A percentile compares a stretch with the other conserved stretches of the same genome.
These are phyloP conservation scores for Mycena amicta DNA, from an alignment of 768 basidiomycete species.

Conservation along the genomic window DNA sequence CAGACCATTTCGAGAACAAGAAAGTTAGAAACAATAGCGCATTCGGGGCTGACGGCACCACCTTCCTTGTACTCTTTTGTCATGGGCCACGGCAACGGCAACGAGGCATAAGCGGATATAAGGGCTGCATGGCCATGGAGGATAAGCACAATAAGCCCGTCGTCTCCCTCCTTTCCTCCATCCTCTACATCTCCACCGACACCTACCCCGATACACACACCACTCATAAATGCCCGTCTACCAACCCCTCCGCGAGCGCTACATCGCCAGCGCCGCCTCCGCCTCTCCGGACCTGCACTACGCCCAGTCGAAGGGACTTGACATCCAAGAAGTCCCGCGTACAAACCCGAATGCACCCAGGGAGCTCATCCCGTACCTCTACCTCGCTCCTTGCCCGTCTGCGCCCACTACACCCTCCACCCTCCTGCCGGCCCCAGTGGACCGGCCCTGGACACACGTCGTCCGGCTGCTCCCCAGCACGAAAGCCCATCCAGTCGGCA, in stretches of 20 bases:
- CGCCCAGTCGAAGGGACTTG: neutral
- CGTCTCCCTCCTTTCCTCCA: too few species aligned
- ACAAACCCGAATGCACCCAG: neutral
- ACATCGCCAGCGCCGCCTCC: neutral
- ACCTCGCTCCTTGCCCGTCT: constrained; percentile 21
- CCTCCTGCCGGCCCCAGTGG: constrained; percentile 34
- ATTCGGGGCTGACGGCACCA: too few species aligned
- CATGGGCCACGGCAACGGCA: too few species aligned
- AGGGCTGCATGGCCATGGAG: too few species aligned
- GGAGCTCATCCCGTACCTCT: constrained; percentile 23
- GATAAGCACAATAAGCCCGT: too few species aligned
- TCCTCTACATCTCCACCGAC: too few species aligned
- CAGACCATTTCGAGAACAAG: too few species aligned
- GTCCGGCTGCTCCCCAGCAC: neutral
- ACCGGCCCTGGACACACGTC: neutral
- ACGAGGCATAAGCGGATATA: too few species aligned
- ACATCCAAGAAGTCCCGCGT: neutral
- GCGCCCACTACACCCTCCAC: constrained; percentile 18
- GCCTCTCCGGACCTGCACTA: neutral
- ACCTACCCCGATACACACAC: too few species aligned
- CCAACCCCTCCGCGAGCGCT: neutral
- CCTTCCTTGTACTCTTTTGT: too few species aligned
- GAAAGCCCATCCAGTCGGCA: neutral
- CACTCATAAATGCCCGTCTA: too few species aligned
- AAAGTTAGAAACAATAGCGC: too few species aligned